Base-by-base conservation (phyloP, 2,329 filamentous ascomycete genomes). In the Penicillium brasilianum region DNA sequence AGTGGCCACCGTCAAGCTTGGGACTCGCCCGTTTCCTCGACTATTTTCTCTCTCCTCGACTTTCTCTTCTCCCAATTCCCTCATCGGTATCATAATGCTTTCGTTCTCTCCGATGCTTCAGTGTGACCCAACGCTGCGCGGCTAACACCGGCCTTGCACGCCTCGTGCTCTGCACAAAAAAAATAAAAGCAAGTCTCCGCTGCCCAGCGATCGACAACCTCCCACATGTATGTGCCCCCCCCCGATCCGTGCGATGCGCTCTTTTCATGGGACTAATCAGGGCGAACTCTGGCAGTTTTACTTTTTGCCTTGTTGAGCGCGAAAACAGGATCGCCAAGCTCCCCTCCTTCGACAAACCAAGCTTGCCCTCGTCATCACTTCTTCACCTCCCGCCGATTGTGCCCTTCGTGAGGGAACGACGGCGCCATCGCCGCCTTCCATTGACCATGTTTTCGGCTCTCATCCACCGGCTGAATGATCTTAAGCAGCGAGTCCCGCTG, bases 401-500 rank as follows among this genome's bases (percentile, higher is more conserved):
- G 59, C 58, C 51, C 50, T 59, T 44, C 55, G 55, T 53, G 18
- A 32, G 58, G 59, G 39, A 62, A 60, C 63, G 54, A 60, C 63
- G 65, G 57, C 60, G 41, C 49, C 58, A 59, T 52, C 62, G 58
- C 43, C 51, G 46, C n/a, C 48, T 32, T 57, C 61, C 50, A 43
- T 52, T 57, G 65, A 72, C 57, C 46, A 75, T 76, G 74, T 76
- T 70, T 63, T 69, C 70, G 54, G 43, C 66, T n/a, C 55, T 72
- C 22, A 52, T 72, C 25, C 67, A 63, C 50, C 63, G 59, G 54
- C 57, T 59, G 20, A 61, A 58, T 11, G 55, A 60, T 34, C 30
- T 73, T 65, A 78, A 76, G 67, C 55, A 70, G 56, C 75, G 70
- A 44, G 68, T 79, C 46, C 79, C 79, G 6, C 58, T 77, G 48